Evolutionary conservation across 331 rosid species (phyloP).

Genomic region (Malus hybrid): DNA sequence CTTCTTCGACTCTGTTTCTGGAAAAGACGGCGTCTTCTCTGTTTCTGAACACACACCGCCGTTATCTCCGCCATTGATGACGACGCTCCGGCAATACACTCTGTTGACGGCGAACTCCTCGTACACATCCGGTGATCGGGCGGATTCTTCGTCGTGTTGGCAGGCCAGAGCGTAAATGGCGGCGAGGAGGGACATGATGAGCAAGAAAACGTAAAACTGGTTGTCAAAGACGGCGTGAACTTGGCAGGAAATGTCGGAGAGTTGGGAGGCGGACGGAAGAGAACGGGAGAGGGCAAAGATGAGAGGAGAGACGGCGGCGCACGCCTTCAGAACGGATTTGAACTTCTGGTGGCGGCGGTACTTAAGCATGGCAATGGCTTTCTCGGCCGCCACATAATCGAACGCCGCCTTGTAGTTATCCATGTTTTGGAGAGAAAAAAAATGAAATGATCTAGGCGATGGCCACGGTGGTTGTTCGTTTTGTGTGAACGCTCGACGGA

Average conservation of each 20-base stretch:
- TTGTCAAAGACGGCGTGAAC: conserved; percentile 16
- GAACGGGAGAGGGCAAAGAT: conserved; percentile 17
- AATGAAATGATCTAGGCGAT: background rate
- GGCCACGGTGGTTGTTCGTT: too few species aligned
- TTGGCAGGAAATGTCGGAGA: background rate
- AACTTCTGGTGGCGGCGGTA: conserved; percentile 14
- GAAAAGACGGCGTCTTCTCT: background rate
- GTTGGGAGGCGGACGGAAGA: background rate
- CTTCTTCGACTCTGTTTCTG: background rate
- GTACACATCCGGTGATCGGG: background rate
- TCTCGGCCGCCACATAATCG: conserved; percentile 20
- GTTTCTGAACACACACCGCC: background rate
- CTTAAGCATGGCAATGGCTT: conserved; percentile 22
- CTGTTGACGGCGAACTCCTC: conserved; percentile 9
- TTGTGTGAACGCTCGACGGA: background rate
- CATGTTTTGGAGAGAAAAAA: conserved; percentile 3
- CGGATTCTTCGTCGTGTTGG: background rate
- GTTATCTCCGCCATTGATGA: background rate
- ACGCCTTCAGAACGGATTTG: conserved; percentile 23
- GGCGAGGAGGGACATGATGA: conserved; percentile 34
- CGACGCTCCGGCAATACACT: background rate
- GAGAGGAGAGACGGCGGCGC: conserved; percentile 7
- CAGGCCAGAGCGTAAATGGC: conserved; percentile 35
- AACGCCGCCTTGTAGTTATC: conserved; percentile 6
- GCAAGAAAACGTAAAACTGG: conserved; percentile 35